A percentile compares a stretch with the other conserved stretches of the same genome.
Evolutionary conservation across 164 flowering plant species (phyloP).

Genomic region (Chloranthus sessilifolius): DNA sequence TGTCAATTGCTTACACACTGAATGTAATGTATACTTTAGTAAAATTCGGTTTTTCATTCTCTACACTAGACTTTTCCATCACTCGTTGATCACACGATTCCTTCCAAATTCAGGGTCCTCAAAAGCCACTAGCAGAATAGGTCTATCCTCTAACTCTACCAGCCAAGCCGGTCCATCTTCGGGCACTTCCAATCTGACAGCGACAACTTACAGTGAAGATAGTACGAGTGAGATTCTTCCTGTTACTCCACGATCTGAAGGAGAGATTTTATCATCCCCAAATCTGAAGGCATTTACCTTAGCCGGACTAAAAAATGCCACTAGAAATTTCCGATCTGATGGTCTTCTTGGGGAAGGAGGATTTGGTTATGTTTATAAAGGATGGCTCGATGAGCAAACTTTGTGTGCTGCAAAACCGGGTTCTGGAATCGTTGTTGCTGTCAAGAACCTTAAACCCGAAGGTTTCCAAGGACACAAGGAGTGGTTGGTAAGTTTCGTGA

Average conservation of each 20-base stretch:
- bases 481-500: slow-evolving; percentile 48
- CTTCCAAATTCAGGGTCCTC: no score
- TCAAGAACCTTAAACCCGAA: slow-evolving; percentile 60
- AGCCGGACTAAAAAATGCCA: slow-evolving; percentile 43
- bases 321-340: slow-evolving; percentile 48
- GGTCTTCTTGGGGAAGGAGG: slow-evolving; percentile 65
- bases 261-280: slow-evolving; percentile 42
- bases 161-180: no score
- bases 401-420: slow-evolving; percentile 39
- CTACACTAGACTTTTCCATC: no score
- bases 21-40: no score
- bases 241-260: slow-evolving; percentile 46
- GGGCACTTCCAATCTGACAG: slow-evolving; percentile 16
- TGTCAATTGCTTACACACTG: no score
- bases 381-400: slow-evolving; percentile 50
- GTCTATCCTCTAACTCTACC: no score
- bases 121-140: no score
- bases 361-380: slow-evolving; percentile 60
- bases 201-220: slow-evolving; percentile 14
- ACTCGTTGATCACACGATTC: no score
- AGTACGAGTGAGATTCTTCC: slow-evolving; percentile 20
- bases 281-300: slow-evolving; percentile 47
- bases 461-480: slow-evolving; percentile 70
- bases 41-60: no score
- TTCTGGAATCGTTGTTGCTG: slow-evolving; percentile 49